Percentiles rank a stretch among this genome's conserved stretches.
phyloP scores from a whole-genome alignment of 2,329 filamentous ascomycete genomes.

The Xylariaceae sp. region DNA sequence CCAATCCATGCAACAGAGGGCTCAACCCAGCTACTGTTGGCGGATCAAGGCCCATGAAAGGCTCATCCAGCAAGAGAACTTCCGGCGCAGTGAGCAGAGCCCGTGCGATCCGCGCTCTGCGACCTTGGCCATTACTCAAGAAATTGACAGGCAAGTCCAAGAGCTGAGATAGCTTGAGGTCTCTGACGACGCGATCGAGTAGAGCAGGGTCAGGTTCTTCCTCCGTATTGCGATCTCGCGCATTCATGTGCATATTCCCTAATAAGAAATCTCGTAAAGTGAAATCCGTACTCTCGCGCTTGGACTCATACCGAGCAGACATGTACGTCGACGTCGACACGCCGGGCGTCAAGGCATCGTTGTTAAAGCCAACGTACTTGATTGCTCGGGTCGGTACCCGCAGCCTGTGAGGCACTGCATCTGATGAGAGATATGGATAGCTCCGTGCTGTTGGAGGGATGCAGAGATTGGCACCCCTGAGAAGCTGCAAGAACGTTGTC shows the following conservation, averaged over 20 bases:
- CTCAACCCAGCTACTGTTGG: constrained; percentile 72
- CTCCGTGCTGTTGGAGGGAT: constrained; percentile 72
- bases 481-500: constrained; percentile 76
- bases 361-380: constrained; percentile 87
- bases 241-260: constrained; percentile 81
- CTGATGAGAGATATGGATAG: constrained; percentile 73
- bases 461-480: constrained; percentile 73
- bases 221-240: constrained; percentile 51
- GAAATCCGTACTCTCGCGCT: constrained; percentile 84
- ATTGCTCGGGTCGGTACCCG: constrained; percentile 66
- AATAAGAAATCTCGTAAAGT: constrained; percentile 76
- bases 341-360: constrained; percentile 59
- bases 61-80: constrained; percentile 83
- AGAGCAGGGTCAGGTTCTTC: constrained; percentile 47
- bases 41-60: constrained; percentile 94
- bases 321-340: constrained; percentile 74
- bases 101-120: constrained; percentile 82
- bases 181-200: constrained; percentile 62
- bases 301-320: constrained; percentile 85
- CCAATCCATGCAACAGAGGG: constrained; percentile 65
- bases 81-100: constrained; percentile 77
- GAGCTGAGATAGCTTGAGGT: constrained; percentile 67
- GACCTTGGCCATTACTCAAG: constrained; percentile 88
- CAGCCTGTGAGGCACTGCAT: constrained; percentile 54
- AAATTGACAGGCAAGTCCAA: constrained; percentile 82